phyloP scores from a whole-genome alignment of 202 grass and related monocot species.

The Schoenoplectus triqueter region DNA sequence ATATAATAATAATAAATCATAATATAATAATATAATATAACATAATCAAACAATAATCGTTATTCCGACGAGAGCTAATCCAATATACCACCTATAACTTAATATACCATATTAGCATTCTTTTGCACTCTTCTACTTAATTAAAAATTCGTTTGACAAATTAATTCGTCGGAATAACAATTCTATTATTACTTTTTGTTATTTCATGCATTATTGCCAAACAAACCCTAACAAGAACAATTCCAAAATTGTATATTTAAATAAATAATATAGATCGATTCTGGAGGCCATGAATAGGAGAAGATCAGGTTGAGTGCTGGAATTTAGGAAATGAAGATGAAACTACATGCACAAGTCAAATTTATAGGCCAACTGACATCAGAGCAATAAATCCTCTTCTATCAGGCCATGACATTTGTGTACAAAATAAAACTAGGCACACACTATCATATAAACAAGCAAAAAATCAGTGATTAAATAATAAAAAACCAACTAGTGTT shows the following conservation, averaged over 20 bases:
- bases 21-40: too few relatives aligned
- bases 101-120: too few relatives aligned
- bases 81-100: too few relatives aligned
- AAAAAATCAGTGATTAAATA: background rate
- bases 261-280: background rate
- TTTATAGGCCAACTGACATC: background rate
- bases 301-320: background rate
- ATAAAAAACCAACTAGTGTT: background rate
- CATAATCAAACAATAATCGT: too few relatives aligned
- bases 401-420: background rate
- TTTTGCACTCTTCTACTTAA: too few relatives aligned
- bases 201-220: too few relatives aligned
- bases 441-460: background rate
- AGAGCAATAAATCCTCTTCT: background rate
- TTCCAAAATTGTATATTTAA: background rate
- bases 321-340: background rate
- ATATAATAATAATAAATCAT: too few relatives aligned
- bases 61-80: too few relatives aligned
- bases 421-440: constrained; percentile 2
- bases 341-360: background rate
- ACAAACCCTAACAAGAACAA: background rate
- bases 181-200: too few relatives aligned
- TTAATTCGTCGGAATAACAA: too few relatives aligned
- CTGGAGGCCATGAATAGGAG: background rate
- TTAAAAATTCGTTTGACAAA: too few relatives aligned